Evolutionary conservation across 345 rosid genomes (phyloP).

Genomic region (Lepidium aucheri): DNA sequence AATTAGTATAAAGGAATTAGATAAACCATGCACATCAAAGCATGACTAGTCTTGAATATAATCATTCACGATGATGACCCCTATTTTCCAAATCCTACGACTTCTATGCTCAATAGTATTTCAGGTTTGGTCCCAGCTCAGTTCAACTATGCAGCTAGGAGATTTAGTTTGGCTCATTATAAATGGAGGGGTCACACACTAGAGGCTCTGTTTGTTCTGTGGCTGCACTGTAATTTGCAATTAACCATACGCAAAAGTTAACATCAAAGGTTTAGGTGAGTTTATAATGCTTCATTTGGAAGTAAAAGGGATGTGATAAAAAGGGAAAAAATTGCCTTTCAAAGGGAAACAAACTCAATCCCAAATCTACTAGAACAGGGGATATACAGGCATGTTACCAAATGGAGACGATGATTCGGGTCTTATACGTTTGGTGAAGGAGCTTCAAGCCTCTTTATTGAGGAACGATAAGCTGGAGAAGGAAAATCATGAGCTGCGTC

Average conservation of each 20-base stretch:
- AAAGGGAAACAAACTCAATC: constrained; percentile 1
- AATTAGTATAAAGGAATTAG: not conserved
- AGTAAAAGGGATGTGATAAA: constrained; percentile 11
- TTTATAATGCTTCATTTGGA: constrained; percentile 13
- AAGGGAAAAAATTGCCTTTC: constrained; percentile 1
- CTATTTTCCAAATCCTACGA: not conserved
- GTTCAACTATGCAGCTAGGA: not conserved
- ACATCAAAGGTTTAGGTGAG: constrained; percentile 28
- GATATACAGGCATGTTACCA: constrained; percentile 28
- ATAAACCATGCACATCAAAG: constrained; percentile 13
- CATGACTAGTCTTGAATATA: not conserved
- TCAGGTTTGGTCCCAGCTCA: not conserved
- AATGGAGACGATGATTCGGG: constrained; percentile 44
- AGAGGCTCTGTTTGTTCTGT: constrained; percentile 1
- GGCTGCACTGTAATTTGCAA: not conserved
- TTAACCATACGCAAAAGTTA: constrained; percentile 7
- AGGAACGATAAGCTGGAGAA: constrained; percentile 58
- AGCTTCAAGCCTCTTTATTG: constrained; percentile 46
- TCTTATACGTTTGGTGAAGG: constrained; percentile 50
- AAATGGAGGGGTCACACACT: constrained; percentile 1
- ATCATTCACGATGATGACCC: constrained; percentile 11
- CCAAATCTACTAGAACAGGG: not conserved
- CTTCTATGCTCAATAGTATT: not conserved
- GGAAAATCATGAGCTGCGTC: constrained; percentile 64
- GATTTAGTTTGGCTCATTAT: not conserved